Evolutionary conservation across 371 early-diverging fungal species (phyloP).

Genomic region (Synchytrium microbalum): DNA sequence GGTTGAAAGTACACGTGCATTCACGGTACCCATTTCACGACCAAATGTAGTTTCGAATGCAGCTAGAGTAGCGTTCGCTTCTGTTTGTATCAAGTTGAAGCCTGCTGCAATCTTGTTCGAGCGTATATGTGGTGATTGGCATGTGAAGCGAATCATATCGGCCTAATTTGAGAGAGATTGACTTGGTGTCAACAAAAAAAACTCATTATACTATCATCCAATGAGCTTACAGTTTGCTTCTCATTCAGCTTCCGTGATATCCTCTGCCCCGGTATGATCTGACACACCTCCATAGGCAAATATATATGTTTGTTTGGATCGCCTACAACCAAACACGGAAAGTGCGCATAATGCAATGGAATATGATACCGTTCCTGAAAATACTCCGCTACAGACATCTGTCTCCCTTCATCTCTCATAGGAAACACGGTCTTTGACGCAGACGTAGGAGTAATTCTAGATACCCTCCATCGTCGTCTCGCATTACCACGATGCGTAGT

Average conservation of each 20-base stretch:
- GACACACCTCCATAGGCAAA: conserved; percentile 75
- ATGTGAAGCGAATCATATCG: conserved; percentile 75
- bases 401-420: conserved; percentile 8
- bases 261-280: conserved; percentile 60
- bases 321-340: conserved; percentile 1
- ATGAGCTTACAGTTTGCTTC: conserved; percentile 45
- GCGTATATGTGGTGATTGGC: conserved; percentile 45
- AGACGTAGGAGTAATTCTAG: conserved; percentile 45
- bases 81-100: background rate
- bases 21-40: conserved; percentile 13
- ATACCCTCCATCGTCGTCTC: conserved; percentile 44
- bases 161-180: conserved; percentile 23
- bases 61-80: background rate
- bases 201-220: background rate
- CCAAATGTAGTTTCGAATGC: conserved; percentile 7
- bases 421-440: conserved; percentile 48
- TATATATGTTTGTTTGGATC: conserved; percentile 8
- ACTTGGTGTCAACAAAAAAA: background rate
- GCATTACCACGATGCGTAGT: conserved; percentile 48
- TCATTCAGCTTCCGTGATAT: conserved; percentile 58
- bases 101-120: background rate
- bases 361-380: conserved; percentile 46
- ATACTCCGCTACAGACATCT: conserved; percentile 56
- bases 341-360: background rate
- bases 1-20: conserved; percentile 19